These are phyloP conservation scores for Pyrenopolyporus hunteri DNA, from an alignment of 495 filamentous ascomycete genomes.

Conservation along the genomic window DNA sequence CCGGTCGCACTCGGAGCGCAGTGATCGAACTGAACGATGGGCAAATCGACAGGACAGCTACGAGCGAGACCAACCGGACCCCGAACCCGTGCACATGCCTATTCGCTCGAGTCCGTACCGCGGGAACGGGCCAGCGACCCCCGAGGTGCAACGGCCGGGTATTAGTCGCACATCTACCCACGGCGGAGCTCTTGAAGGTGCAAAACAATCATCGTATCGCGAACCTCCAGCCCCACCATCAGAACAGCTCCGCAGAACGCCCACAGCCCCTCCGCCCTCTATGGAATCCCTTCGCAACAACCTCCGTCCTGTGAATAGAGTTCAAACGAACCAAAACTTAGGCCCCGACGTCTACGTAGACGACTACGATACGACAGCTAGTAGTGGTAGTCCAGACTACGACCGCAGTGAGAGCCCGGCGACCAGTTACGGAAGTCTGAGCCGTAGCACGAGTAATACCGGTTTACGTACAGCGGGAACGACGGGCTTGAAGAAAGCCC, in stretches of 20 bases:
- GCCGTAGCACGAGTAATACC: slow-evolving; percentile 58
- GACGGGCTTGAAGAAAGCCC: slow-evolving; percentile 65
- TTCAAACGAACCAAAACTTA: slow-evolving; percentile 60
- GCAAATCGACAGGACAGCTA: slow-evolving; percentile 42
- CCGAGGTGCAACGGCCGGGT: slow-evolving; percentile 46
- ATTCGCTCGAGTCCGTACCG: slow-evolving; percentile 60
- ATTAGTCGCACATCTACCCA: slow-evolving; percentile 53
- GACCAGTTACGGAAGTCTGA: slow-evolving; percentile 65
- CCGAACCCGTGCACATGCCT: slow-evolving; percentile 61
- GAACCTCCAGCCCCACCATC: slow-evolving; percentile 40
- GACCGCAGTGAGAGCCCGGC: slow-evolving; percentile 66
- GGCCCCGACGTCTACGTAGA: slow-evolving; percentile 68
- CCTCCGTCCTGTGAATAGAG: slow-evolving; percentile 50
- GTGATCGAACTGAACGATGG: slow-evolving; percentile 44
- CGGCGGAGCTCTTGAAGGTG: slow-evolving; percentile 51
- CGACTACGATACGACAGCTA: slow-evolving; percentile 64
- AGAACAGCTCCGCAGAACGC: slow-evolving; percentile 39
- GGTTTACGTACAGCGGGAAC: slow-evolving; percentile 49
- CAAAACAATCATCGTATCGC: slow-evolving; percentile 30
- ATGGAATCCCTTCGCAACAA: slow-evolving; percentile 49
- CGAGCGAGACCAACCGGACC: slow-evolving; percentile 46
- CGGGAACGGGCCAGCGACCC: slow-evolving; percentile 55
- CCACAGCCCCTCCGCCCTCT: slow-evolving; percentile 40
- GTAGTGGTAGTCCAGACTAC: slow-evolving; percentile 65
- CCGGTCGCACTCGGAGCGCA: slow-evolving; percentile 51